A percentile compares a stretch with the other conserved stretches of the same genome.
These are phyloP conservation scores for Mycena alexandri DNA, from an alignment of 768 basidiomycete species.

Conservation along the genomic window DNA sequence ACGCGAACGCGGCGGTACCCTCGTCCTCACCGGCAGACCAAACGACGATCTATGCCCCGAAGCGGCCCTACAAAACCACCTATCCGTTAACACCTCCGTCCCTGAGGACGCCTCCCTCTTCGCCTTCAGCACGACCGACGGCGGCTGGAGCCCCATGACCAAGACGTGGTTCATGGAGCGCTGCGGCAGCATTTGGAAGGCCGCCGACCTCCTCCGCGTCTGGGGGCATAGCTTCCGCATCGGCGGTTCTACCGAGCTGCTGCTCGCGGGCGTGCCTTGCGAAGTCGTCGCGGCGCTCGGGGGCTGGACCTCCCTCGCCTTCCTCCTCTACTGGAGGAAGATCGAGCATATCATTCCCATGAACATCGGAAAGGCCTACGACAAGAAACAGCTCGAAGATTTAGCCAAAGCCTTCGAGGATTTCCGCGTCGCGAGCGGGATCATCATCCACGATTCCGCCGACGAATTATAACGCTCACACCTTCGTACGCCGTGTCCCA, in stretches of 20 bases:
- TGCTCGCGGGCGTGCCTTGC: conserved; percentile 45
- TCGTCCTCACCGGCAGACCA: conserved; percentile 33
- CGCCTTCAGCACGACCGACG: conserved; percentile 10
- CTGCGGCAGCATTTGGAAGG: conserved; percentile 35
- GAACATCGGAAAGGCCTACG: conserved; percentile 35
- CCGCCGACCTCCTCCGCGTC: conserved; percentile 22
- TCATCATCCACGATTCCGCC: background rate
- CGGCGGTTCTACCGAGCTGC: conserved; percentile 48
- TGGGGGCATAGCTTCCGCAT: conserved; percentile 51
- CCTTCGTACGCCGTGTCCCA: too few relatives aligned
- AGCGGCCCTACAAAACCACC: conserved; percentile 39
- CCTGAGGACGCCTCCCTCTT: conserved; percentile 32
- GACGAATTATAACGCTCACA: background rate
- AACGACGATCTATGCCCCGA: conserved; percentile 38
- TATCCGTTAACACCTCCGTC: conserved; percentile 32
- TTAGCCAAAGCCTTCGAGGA: conserved; percentile 7
- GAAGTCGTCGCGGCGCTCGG: conserved; percentile 47
- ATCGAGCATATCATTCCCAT: conserved; percentile 40
- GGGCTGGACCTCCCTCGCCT: conserved; percentile 50
- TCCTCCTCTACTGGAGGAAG: conserved; percentile 50
- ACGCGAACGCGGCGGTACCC: conserved; percentile 17
- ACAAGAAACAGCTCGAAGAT: conserved; percentile 5
- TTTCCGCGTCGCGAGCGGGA: conserved; percentile 14
- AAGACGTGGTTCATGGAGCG: conserved; percentile 30
- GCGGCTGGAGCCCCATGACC: conserved; percentile 18